Percentiles rank a stretch among this genome's conserved stretches.
phyloP scores from a whole-genome alignment of 352 stramenopile genomes.

The Pythium dissotocum region DNA sequence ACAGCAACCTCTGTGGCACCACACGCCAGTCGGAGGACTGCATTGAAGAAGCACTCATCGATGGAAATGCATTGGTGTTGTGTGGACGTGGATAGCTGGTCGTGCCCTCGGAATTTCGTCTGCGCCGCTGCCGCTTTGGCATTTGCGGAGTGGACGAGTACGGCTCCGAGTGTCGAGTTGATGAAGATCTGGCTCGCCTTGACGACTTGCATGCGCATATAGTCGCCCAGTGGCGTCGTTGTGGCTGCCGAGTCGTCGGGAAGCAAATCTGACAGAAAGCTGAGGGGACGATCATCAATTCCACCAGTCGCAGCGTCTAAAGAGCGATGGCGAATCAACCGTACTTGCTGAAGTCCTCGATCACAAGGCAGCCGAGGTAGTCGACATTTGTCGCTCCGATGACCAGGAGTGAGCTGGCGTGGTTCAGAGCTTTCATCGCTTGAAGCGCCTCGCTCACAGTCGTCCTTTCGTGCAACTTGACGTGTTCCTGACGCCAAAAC shows the following conservation, averaged over 20 bases:
- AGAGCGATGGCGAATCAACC: not conserved
- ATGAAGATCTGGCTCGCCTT: constrained; percentile 42
- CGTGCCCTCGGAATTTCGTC: not conserved
- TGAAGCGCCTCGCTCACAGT: constrained; percentile 38
- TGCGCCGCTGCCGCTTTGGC: not conserved
- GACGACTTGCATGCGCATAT: constrained; percentile 42
- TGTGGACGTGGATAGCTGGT: not conserved
- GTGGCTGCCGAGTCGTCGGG: constrained; percentile 14
- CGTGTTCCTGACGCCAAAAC: constrained; percentile 46
- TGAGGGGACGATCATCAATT: not conserved
- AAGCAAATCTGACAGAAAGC: constrained; percentile 17
- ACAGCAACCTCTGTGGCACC: constrained; percentile 44
- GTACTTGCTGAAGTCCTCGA: constrained; percentile 45
- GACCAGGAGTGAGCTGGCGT: constrained; percentile 29
- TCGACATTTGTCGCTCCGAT: constrained; percentile 11
- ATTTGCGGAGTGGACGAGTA: constrained; percentile 23
- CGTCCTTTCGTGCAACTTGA: constrained; percentile 31
- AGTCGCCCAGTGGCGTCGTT: constrained; percentile 28
- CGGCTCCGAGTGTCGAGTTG: constrained; percentile 28
- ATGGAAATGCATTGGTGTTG: constrained; percentile 36
- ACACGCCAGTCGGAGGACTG: constrained; percentile 53
- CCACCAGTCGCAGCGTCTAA: not conserved
- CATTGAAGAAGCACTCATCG: constrained; percentile 59
- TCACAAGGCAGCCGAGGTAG: constrained; percentile 38
- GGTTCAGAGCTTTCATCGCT: constrained; percentile 31